phyloP scores from a whole-genome alignment of 108 stramenopile genomes.

The Fragilaria radians region DNA sequence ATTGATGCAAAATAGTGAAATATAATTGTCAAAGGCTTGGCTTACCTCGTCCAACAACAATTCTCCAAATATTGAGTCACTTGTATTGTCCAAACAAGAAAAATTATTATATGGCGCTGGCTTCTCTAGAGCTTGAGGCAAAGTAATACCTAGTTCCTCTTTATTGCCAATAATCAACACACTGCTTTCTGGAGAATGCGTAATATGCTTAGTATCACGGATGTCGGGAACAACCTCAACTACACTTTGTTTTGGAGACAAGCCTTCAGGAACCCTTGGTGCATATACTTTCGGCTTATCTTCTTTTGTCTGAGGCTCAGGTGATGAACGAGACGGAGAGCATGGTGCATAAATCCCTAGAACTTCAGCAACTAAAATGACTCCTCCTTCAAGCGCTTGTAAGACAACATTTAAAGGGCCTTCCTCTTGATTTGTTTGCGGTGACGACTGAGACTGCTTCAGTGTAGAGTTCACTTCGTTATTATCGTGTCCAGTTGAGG shows the following conservation, averaged over 20 bases:
- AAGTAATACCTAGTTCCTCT: too few species aligned
- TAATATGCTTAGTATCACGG: neutral
- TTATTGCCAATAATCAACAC: neutral
- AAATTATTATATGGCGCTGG: too few species aligned
- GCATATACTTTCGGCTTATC: neutral
- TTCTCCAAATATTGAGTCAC: too few species aligned
- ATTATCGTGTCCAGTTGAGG: too few species aligned
- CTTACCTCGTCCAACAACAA: neutral
- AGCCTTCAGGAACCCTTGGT: too few species aligned
- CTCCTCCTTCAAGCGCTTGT: conserved; percentile 23
- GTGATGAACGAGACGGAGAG: neutral
- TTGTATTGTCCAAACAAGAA: too few species aligned
- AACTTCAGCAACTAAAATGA: conserved; percentile 15
- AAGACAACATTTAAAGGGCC: conserved; percentile 16
- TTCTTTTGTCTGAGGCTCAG: neutral
- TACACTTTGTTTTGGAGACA: too few species aligned
- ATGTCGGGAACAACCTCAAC: too few species aligned
- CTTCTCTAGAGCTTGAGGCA: too few species aligned
- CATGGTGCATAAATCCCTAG: conserved; percentile 8
- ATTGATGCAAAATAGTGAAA: neutral
- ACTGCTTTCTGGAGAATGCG: neutral
- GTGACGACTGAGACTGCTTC: neutral
- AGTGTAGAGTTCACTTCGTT: neutral
- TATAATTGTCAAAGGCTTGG: neutral
- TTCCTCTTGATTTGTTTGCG: neutral